phyloP scores from a whole-genome alignment of 768 basidiomycete genomes.

The Suillus plorans region DNA sequence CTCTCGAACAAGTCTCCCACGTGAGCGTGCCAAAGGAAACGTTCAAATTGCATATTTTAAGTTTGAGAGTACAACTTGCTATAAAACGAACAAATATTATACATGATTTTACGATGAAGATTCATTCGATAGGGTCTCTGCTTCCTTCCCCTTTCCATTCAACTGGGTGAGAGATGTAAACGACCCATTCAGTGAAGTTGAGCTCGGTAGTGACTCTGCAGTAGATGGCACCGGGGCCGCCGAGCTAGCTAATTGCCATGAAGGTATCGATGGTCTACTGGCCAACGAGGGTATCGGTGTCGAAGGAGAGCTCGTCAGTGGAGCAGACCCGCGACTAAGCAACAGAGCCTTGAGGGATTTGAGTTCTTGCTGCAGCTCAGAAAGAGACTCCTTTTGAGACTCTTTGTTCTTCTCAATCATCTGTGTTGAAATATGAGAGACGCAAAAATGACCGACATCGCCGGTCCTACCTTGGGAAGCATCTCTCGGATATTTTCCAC shows the following conservation, averaged over 20 bases:
- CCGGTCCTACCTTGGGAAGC: slow-evolving; percentile 76
- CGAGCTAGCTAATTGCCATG: slow-evolving; percentile 79
- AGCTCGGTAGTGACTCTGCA: slow-evolving; percentile 16
- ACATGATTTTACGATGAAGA: slow-evolving; percentile 12
- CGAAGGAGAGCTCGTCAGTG: slow-evolving; percentile 45
- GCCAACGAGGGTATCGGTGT: slow-evolving; percentile 51
- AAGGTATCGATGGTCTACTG: slow-evolving; percentile 75
- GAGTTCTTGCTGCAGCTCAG: slow-evolving; percentile 90
- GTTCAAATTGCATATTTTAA: neutral
- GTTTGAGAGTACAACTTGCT: neutral
- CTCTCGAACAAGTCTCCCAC: slow-evolving; percentile 5
- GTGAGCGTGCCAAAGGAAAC: neutral
- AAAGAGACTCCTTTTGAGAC: slow-evolving; percentile 75
- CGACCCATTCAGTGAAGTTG: slow-evolving; percentile 15
- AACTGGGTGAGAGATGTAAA: slow-evolving; percentile 18
- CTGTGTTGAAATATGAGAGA: slow-evolving; percentile 39
- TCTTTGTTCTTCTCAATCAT: slow-evolving; percentile 95
- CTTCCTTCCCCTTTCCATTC: slow-evolving; percentile 64
- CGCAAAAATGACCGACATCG: neutral
- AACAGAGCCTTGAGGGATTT: slow-evolving; percentile 91
- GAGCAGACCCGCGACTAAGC: slow-evolving; percentile 64
- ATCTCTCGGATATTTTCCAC: slow-evolving; percentile 87
- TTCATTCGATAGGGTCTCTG: slow-evolving; percentile 27
- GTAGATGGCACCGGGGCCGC: slow-evolving; percentile 23
- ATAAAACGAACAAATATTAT: neutral